A percentile compares a stretch with the other conserved stretches of the same genome.
These are phyloP conservation scores for Melastoma malabathricum DNA, from an alignment of 345 rosid genomes.

Conservation along the genomic window DNA sequence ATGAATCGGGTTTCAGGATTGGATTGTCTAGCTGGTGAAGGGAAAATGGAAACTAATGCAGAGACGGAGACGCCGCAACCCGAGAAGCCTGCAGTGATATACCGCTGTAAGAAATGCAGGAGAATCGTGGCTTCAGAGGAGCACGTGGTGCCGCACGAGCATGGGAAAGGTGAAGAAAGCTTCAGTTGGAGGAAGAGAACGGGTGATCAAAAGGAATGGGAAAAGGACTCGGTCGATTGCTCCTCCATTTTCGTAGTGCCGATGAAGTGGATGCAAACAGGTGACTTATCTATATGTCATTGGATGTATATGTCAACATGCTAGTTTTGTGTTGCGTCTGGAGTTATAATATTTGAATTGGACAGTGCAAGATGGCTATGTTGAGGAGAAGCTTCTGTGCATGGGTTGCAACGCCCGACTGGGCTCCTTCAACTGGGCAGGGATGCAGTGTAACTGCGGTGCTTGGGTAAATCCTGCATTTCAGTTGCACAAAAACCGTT, in stretches of 20 bases:
- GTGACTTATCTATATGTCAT: conserved; percentile 8
- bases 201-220: conserved; percentile 16
- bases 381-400: conserved; percentile 76
- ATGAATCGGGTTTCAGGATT: background rate
- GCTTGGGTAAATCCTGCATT: conserved; percentile 94
- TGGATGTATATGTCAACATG: background rate
- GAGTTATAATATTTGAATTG: conserved; percentile 4
- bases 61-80: background rate
- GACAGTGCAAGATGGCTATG: conserved; percentile 62
- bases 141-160: conserved; percentile 47
- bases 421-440: conserved; percentile 93
- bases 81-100: conserved; percentile 36
- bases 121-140: conserved; percentile 69
- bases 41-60: conserved; percentile 16
- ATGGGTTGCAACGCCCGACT: conserved; percentile 65
- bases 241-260: conserved; percentile 84
- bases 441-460: conserved; percentile 90
- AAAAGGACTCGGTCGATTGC: conserved; percentile 32
- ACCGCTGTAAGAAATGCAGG: conserved; percentile 75
- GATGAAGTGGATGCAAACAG: conserved; percentile 88
- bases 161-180: conserved; percentile 59
- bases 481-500: conserved; percentile 59
- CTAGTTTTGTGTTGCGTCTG: background rate
- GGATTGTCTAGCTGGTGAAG: background rate
- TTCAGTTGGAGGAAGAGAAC: conserved; percentile 73